Percentiles rank a stretch among this genome's conserved stretches.
phyloP scores from a whole-genome alignment of 2,329 filamentous ascomycete species.

The Fusarium albidum region DNA sequence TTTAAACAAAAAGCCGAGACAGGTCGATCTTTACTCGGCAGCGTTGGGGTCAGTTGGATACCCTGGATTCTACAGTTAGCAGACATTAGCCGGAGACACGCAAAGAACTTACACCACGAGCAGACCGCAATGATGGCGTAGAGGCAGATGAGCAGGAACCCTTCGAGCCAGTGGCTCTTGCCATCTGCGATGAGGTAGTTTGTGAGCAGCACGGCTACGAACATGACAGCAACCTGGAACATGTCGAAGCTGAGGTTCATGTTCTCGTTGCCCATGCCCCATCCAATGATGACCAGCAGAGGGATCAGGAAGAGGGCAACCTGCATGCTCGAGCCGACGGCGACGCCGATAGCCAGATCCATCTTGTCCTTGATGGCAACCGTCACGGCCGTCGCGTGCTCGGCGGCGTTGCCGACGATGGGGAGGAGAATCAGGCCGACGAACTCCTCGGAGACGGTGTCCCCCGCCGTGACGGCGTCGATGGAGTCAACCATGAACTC shows the following conservation, averaged over 20 bases:
- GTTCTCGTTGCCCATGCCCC: constrained; percentile 73
- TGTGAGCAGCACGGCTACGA: constrained; percentile 83
- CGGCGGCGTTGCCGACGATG: constrained; percentile 84
- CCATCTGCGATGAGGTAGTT: constrained; percentile 89
- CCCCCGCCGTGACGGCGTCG: constrained; percentile 68
- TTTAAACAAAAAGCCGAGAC: too few species aligned
- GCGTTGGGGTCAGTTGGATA: constrained; percentile 27
- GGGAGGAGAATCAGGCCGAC: constrained; percentile 82
- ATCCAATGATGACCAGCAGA: constrained; percentile 78
- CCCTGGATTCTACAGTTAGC: constrained; percentile 24
- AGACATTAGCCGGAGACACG: not conserved
- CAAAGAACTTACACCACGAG: constrained; percentile 67
- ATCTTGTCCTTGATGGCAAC: constrained; percentile 87
- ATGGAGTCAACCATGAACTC: constrained; percentile 82
- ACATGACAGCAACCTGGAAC: constrained; percentile 87
- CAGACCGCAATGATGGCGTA: constrained; percentile 81
- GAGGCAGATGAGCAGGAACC: constrained; percentile 76
- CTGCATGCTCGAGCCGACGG: constrained; percentile 82
- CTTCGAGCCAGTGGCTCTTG: constrained; percentile 84
- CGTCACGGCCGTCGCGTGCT: constrained; percentile 82
- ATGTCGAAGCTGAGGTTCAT: constrained; percentile 89
- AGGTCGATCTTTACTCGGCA: not conserved
- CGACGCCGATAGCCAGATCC: constrained; percentile 83
- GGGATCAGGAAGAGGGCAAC: constrained; percentile 83
- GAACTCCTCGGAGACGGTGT: constrained; percentile 74